Evolutionary conservation across 768 basidiomycete genomes (phyloP).

Genomic region (Podaxis sp.): DNA sequence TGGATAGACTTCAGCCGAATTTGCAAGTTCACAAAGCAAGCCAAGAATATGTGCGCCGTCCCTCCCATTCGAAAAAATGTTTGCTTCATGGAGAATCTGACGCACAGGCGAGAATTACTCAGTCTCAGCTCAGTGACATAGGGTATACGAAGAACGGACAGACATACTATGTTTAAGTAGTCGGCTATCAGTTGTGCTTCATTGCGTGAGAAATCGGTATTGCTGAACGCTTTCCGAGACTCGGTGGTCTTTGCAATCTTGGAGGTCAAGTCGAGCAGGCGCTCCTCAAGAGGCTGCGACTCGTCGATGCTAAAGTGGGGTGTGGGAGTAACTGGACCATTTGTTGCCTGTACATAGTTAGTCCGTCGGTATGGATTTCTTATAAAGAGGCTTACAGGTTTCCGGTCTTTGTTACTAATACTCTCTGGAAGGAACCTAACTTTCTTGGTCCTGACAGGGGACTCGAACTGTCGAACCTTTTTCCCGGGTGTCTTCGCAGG

Average conservation of each 20-base stretch:
- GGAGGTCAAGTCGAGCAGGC: background rate
- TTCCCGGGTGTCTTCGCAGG: too few species aligned
- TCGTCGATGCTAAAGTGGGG: background rate
- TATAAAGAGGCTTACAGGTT: too few species aligned
- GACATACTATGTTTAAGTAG: background rate
- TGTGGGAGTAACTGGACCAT: background rate
- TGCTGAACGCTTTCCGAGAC: background rate
- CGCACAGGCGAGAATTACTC: background rate
- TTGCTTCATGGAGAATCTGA: background rate
- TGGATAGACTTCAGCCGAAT: background rate
- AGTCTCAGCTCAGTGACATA: background rate
- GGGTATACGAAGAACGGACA: background rate
- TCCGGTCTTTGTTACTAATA: too few species aligned
- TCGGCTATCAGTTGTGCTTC: background rate
- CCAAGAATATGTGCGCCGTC: background rate
- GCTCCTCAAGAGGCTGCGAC: background rate
- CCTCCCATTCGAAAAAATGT: background rate
- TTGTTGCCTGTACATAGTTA: too few species aligned
- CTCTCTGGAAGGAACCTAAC: too few species aligned
- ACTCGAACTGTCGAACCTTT: too few species aligned
- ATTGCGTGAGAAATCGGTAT: background rate
- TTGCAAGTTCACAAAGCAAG: slow-evolving; percentile 4
- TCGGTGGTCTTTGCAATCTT: background rate
- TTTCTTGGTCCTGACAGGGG: too few species aligned
- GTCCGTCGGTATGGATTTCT: too few species aligned